A percentile compares a stretch with the other conserved stretches of the same genome.
Conservation (phyloP, 768 basidiomycete species). For the Trametes sanguinea region DNA sequence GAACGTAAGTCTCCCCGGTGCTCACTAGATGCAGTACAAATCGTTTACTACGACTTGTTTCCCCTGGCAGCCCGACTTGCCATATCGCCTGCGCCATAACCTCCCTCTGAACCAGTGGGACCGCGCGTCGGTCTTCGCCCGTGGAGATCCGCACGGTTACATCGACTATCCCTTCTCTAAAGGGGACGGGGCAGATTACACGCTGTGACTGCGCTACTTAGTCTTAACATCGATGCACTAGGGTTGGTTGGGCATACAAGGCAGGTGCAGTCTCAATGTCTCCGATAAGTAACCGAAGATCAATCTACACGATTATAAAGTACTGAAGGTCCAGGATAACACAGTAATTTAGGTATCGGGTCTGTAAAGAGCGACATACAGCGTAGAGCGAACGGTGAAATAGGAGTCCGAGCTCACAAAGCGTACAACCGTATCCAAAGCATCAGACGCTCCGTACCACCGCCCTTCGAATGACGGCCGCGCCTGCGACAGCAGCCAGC, state of each 20-base stretch:
- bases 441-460: constrained; percentile 4
- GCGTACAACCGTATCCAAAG: background rate
- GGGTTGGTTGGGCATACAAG: no score
- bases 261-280: no score
- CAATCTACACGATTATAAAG: no score
- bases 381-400: no score
- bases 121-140: constrained; percentile 3
- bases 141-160: constrained; percentile 20
- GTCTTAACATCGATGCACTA: no score
- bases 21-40: background rate
- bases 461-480: constrained; percentile 4
- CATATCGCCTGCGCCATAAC: constrained; percentile 16
- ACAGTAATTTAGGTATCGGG: no score
- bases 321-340: no score
- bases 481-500: constrained; percentile 4
- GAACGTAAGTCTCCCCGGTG: constrained; percentile 29
- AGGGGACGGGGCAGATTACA: background rate
- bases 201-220: no score
- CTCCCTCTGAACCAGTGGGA: constrained; percentile 9
- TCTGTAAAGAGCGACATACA: no score
- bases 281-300: no score
- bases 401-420: no score
- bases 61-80: background rate
- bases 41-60: constrained; percentile 3
- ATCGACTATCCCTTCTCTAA: constrained; percentile 24